Evolutionary conservation across 805 yeast species (phyloP).

Genomic region (Ogataea trehaloabstinens): DNA sequence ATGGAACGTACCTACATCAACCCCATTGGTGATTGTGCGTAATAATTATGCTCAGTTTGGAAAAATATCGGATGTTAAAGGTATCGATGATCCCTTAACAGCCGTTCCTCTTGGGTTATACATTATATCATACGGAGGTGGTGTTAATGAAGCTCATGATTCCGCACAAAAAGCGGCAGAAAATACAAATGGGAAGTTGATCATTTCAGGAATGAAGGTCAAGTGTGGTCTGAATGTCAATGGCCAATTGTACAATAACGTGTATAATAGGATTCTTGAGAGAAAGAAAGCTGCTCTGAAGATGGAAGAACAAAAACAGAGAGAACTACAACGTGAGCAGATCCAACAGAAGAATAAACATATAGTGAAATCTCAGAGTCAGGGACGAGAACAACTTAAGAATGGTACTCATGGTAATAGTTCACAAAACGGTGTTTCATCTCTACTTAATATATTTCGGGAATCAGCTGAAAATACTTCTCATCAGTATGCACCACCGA

Average conservation of each 20-base stretch:
- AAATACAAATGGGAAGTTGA: slow-evolving; percentile 38
- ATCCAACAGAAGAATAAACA: neutral
- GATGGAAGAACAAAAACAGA: slow-evolving; percentile 9
- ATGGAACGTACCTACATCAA: slow-evolving; percentile 59
- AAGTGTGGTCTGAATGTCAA: slow-evolving; percentile 51
- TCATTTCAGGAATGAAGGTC: slow-evolving; percentile 52
- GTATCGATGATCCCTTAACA: slow-evolving; percentile 65
- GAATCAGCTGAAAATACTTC: neutral
- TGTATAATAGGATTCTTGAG: slow-evolving; percentile 28
- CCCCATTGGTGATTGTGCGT: slow-evolving; percentile 42
- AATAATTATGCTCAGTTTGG: slow-evolving; percentile 66
- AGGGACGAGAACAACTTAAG: neutral
- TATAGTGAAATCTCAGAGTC: neutral
- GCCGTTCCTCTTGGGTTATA: slow-evolving; percentile 80
- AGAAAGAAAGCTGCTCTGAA: slow-evolving; percentile 39
- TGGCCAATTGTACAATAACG: slow-evolving; percentile 36
- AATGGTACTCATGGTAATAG: neutral
- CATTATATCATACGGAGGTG: slow-evolving; percentile 59
- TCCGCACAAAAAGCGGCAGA: slow-evolving; percentile 46
- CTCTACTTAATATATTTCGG: neutral
- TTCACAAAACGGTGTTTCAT: neutral
- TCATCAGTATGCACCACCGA: slow-evolving; percentile 2
- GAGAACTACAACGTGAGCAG: slow-evolving; percentile 1
- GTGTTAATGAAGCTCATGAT: slow-evolving; percentile 44
- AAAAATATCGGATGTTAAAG: slow-evolving; percentile 53